These are phyloP conservation scores for Umbelopsis isabellina DNA, from an alignment of 192 early-diverging fungal genomes.

Conservation along the genomic window DNA sequence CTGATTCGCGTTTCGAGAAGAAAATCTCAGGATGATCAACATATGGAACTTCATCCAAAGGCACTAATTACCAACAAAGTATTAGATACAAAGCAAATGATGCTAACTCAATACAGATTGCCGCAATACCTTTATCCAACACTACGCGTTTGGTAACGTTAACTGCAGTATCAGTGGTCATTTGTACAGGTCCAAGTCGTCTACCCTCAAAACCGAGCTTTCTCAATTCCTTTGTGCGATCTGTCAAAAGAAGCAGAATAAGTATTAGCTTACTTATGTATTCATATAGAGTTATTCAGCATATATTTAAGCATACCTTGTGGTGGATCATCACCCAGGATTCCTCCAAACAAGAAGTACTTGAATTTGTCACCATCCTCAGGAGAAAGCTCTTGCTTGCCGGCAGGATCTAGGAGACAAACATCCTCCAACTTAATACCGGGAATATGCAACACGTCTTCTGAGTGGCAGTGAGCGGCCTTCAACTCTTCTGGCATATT, in stretches of 20 bases:
- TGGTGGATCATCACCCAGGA: constrained; percentile 71
- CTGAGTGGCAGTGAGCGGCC: constrained; percentile 51
- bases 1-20: constrained; percentile 69
- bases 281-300: too few relatives aligned
- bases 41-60: constrained; percentile 65
- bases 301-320: constrained; percentile 42
- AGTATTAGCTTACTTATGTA: too few relatives aligned
- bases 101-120: not conserved
- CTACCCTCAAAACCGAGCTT: constrained; percentile 69
- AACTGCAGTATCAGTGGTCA: constrained; percentile 87
- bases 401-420: constrained; percentile 74
- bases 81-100: not conserved
- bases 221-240: constrained; percentile 64
- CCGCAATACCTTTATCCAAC: constrained; percentile 56
- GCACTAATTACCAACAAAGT: constrained; percentile 37
- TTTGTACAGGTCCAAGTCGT: constrained; percentile 76
- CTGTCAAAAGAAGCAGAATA: too few relatives aligned
- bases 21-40: constrained; percentile 76
- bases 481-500: constrained; percentile 46
- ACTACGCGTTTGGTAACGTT: constrained; percentile 70
- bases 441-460: constrained; percentile 54
- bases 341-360: constrained; percentile 84
- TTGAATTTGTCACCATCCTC: constrained; percentile 69
- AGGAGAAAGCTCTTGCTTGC: constrained; percentile 56
- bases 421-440: constrained; percentile 57